Base-by-base conservation (phyloP, 208 protist genomes). In the Lotmaria passim region DNA sequence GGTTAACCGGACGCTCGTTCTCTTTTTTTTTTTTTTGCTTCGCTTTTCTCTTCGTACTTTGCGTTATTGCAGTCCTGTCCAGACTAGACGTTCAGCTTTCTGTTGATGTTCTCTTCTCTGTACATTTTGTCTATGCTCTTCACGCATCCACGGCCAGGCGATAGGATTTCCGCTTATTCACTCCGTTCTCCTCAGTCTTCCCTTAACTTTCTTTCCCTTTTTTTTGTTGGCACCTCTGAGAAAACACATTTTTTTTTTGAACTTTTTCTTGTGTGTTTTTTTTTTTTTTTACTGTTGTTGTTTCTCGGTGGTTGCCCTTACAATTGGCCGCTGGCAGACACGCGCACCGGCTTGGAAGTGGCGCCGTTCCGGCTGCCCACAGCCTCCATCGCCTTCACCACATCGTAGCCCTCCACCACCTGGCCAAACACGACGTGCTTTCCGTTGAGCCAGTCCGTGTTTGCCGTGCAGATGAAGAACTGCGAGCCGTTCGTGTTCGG, bases 351-450 rank as follows among this genome's bases (percentile, higher is more conserved):
- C 71, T 81, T 57, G 57, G 50, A 63, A 53, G 90, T 89, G 46
- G 51, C 62, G 51, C 89, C 92, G 51, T 31, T 78, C 50, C 62
- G 58, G 59, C 79, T 85, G 67, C 90, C 87, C 19, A 93, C 83
- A 24, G 64, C 65, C 76, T 97, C 94, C 77, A 97, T 90, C 46
- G 79, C 83, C 78, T 87, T 88, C 11, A 98, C 74, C 41, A 95
- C 79, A 28, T 97, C 79, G 69, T 93, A 93, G 62, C 94, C 93
- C 26, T 95, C 78, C 50, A 97, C 65, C 60, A 98, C 93, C 78
- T 95, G 79, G 30, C 98, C 98, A 61, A 99, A 98, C 44, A 98
- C 97, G 60, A 98, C 95, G 75, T 99, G 98, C 83, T 98, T 98
- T 79, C 93, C 91, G 74, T 98, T 90, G 24, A 98, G 81, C 92